Percentiles rank a stretch among this genome's conserved stretches.
Evolutionary conservation across 192 early-diverging fungal genomes (phyloP).

Genomic region (Podila horticola): DNA sequence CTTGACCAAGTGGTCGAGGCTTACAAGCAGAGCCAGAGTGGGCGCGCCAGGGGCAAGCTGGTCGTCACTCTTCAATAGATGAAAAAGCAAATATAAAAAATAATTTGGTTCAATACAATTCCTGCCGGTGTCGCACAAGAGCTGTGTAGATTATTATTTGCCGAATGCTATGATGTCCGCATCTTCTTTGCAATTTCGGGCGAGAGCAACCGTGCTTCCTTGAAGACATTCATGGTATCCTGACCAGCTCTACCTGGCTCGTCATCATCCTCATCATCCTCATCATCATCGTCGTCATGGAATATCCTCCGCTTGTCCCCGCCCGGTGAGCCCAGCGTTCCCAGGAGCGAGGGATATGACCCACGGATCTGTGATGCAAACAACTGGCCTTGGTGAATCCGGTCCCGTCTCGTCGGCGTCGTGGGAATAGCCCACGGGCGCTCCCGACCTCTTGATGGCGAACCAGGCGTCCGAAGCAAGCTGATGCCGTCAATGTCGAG

Average conservation of each 20-base stretch:
- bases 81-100: too few relatives aligned
- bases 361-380: conserved; percentile 37
- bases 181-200: background rate
- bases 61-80: conserved; percentile 19
- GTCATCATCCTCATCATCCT: background rate
- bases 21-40: conserved; percentile 22
- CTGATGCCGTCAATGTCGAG: background rate
- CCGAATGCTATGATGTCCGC: background rate
- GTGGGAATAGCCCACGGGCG: conserved; percentile 3
- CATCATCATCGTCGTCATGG: background rate
- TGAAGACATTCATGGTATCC: background rate
- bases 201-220: background rate
- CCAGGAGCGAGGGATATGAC: background rate
- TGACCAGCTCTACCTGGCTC: background rate
- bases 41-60: conserved; percentile 35
- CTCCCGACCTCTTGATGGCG: background rate
- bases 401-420: conserved; percentile 10
- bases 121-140: too few relatives aligned
- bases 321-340: background rate
- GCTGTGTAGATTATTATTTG: too few relatives aligned
- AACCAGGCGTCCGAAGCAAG: background rate
- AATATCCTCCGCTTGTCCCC: conserved; percentile 13
- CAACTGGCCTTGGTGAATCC: conserved; percentile 4
- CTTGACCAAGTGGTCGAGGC: conserved; percentile 20
- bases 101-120: too few relatives aligned